A percentile compares a stretch with the other conserved stretches of the same genome.
These are phyloP conservation scores for Wickerhamiella azyma DNA, from an alignment of 805 yeast species.

Conservation along the genomic window DNA sequence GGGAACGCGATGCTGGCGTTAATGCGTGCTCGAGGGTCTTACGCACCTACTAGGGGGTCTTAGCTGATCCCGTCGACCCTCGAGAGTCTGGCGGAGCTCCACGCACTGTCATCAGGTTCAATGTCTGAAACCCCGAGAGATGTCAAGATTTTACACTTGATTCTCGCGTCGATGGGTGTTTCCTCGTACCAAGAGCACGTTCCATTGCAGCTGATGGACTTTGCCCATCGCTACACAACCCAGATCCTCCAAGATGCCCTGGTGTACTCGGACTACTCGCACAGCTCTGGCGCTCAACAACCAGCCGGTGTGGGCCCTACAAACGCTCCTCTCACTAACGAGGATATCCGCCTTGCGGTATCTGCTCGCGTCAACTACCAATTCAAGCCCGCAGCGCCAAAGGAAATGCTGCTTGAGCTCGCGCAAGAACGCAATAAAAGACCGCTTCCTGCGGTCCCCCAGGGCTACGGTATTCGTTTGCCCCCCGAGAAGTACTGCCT, in stretches of 20 bases:
- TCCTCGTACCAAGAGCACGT: constrained; percentile 90
- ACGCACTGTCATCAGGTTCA: background rate
- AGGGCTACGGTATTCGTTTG: constrained; percentile 78
- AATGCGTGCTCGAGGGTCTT: background rate
- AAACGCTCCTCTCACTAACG: constrained; percentile 53
- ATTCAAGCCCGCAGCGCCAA: constrained; percentile 91
- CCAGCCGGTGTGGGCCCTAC: constrained; percentile 27
- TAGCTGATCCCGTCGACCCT: background rate
- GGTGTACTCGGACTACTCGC: constrained; percentile 66
- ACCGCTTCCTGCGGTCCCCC: constrained; percentile 81
- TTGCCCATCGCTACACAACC: constrained; percentile 78
- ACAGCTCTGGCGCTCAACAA: constrained; percentile 24
- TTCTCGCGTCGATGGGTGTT: constrained; percentile 86
- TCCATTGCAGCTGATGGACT: constrained; percentile 91
- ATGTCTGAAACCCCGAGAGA: constrained; percentile 51
- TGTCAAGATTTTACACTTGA: constrained; percentile 75
- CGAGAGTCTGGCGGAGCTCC: background rate
- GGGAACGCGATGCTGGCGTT: background rate
- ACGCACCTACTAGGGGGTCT: background rate
- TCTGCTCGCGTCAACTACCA: constrained; percentile 92
- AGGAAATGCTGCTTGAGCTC: constrained; percentile 74
- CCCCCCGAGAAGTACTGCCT: constrained; percentile 97
- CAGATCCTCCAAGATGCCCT: constrained; percentile 82
- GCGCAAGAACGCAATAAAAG: constrained; percentile 87
- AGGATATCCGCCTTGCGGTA: constrained; percentile 82